Evolutionary conservation across 345 rosid genomes (phyloP).

Genomic region (Eucalyptus regnans): DNA sequence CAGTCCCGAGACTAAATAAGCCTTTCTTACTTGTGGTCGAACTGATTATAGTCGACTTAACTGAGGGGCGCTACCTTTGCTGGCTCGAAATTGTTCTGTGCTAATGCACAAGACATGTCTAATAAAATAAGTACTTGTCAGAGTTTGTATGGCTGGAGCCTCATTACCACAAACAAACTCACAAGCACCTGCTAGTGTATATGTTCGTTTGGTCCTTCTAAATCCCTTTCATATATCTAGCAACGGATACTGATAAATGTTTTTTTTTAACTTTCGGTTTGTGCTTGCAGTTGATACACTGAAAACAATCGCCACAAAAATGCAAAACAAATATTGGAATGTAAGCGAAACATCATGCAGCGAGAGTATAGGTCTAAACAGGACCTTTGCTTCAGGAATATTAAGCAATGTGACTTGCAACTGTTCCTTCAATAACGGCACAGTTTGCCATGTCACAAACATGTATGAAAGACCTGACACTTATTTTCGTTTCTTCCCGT

Average conservation of each 20-base stretch:
- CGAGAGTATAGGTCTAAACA: conserved; percentile 17
- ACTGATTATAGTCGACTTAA: background rate
- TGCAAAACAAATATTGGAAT: conserved; percentile 14
- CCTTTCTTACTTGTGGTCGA: background rate
- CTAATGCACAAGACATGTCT: background rate
- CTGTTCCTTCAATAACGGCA: conserved; percentile 16
- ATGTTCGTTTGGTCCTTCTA: background rate
- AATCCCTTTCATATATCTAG: background rate
- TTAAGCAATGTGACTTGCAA: conserved; percentile 35
- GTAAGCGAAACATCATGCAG: conserved; percentile 27
- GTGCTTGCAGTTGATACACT: conserved; percentile 33
- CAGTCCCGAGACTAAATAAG: background rate
- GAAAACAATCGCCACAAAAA: conserved; percentile 24
- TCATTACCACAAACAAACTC: background rate
- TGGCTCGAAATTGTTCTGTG: background rate
- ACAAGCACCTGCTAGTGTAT: background rate
- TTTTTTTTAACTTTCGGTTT: background rate
- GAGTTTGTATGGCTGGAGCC: background rate
- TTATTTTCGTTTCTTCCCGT: background rate
- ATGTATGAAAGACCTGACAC: conserved; percentile 20
- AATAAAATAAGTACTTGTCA: background rate
- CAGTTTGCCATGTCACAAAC: conserved; percentile 41
- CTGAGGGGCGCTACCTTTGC: background rate
- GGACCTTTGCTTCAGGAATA: background rate
- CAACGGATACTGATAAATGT: background rate